These are phyloP conservation scores for Leishmania major DNA, from an alignment of 208 protist species.

Conservation along the genomic window DNA sequence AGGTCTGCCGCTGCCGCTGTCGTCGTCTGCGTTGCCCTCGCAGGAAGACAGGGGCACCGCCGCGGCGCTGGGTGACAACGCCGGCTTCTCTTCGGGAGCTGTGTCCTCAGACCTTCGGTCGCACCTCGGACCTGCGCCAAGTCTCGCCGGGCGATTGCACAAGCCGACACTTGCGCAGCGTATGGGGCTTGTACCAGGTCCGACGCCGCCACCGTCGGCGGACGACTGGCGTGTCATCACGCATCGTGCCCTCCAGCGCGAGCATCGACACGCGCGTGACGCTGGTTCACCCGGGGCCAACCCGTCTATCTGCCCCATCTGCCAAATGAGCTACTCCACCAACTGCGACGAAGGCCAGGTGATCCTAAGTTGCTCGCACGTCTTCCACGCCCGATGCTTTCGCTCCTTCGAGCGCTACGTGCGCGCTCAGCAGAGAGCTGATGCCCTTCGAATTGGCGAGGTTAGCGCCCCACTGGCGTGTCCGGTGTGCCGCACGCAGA, in stretches of 20 bases:
- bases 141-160: slow-evolving; percentile 35
- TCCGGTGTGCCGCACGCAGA: slow-evolving; percentile 75
- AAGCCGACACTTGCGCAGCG: slow-evolving; percentile 79
- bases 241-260: slow-evolving; percentile 51
- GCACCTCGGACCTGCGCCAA: slow-evolving; percentile 19
- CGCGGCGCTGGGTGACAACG: background rate
- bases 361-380: slow-evolving; percentile 86
- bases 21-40: background rate
- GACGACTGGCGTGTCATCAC: slow-evolving; percentile 73
- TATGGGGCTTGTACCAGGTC: slow-evolving; percentile 80
- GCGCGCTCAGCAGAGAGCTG: slow-evolving; percentile 49
- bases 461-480: slow-evolving; percentile 55
- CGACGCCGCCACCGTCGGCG: slow-evolving; percentile 60
- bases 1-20: slow-evolving; percentile 17
- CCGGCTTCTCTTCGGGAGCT: background rate
- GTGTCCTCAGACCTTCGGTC: slow-evolving; percentile 6
- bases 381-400: slow-evolving; percentile 89
- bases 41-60: background rate
- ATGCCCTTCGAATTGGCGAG: slow-evolving; percentile 24
- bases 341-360: slow-evolving; percentile 71
- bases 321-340: slow-evolving; percentile 66
- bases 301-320: slow-evolving; percentile 69
- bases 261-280: background rate
- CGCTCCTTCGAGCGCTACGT: slow-evolving; percentile 79
- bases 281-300: background rate